Percentiles rank a stretch among this genome's conserved stretches.
These are phyloP conservation scores for Fusarium setosum DNA, from an alignment of 2,329 filamentous ascomycete genomes.

Conservation along the genomic window DNA sequence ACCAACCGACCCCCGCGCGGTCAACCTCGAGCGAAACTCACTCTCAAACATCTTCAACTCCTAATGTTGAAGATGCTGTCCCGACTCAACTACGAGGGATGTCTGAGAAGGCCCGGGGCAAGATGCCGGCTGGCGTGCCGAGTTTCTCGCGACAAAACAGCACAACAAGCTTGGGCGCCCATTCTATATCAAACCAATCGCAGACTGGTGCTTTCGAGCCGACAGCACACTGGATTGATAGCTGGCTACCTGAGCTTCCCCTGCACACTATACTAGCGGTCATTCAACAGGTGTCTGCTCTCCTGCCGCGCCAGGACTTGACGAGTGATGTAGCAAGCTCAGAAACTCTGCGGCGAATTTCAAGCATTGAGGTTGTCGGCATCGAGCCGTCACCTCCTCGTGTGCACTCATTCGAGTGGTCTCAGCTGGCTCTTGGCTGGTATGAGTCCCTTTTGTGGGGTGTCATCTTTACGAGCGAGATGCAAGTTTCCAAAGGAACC, in stretches of 20 bases:
- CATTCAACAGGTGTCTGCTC: slow-evolving; percentile 72
- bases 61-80: slow-evolving; percentile 78
- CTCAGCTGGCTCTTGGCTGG: slow-evolving; percentile 89
- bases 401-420: slow-evolving; percentile 95
- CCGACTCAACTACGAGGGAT: slow-evolving; percentile 88
- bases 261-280: slow-evolving; percentile 87
- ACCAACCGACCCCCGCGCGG: slow-evolving; percentile 67
- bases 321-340: slow-evolving; percentile 55
- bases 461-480: slow-evolving; percentile 90
- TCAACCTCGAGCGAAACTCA: slow-evolving; percentile 73
- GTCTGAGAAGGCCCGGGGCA: slow-evolving; percentile 97
- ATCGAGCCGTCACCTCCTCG: slow-evolving; percentile 81
- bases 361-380: slow-evolving; percentile 71
- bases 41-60: slow-evolving; percentile 75
- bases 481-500: slow-evolving; percentile 86
- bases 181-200: slow-evolving; percentile 68
- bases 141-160: slow-evolving; percentile 92
- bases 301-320: slow-evolving; percentile 65
- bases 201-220: slow-evolving; percentile 77
- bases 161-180: slow-evolving; percentile 79
- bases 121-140: slow-evolving; percentile 87
- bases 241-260: slow-evolving; percentile 91
- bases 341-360: slow-evolving; percentile 65
- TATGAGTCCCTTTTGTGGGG: slow-evolving; percentile 96
- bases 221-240: slow-evolving; percentile 87